Percentiles rank a stretch among this genome's conserved stretches.
Conservation (phyloP, 176 grass and related monocot species). For the Ensete glaucum region DNA sequence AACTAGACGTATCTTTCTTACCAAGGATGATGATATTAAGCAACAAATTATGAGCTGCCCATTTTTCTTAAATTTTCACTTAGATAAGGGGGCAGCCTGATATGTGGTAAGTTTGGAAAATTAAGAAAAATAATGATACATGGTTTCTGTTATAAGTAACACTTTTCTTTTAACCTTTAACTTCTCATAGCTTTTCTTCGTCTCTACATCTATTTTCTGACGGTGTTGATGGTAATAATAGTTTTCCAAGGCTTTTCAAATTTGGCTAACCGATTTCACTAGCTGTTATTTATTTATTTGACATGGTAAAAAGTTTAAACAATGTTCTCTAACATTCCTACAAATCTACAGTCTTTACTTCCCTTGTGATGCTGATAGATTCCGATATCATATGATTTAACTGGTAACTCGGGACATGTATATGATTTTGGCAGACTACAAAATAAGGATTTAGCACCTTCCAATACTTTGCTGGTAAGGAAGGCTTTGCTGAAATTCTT, state of each 20-base stretch:
- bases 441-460: conserved; percentile 50
- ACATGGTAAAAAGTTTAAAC: not conserved
- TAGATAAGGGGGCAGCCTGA: no score
- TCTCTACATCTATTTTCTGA: not conserved
- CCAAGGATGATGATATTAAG: no score
- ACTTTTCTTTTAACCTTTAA: not conserved
- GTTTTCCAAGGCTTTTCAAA: not conserved
- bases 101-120: no score
- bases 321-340: no score
- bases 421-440: conserved; percentile 36
- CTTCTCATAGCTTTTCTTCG: not conserved
- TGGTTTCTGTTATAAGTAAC: not conserved
- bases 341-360: not conserved
- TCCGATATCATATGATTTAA: not conserved
- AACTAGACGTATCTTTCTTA: no score
- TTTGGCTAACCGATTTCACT: not conserved
- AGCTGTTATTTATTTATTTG: not conserved
- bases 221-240: not conserved
- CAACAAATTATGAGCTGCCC: no score
- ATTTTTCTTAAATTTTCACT: no score
- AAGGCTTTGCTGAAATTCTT: conserved; percentile 50
- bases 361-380: not conserved
- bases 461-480: conserved; percentile 36
- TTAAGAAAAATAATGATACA: no score
- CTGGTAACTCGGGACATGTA: conserved; percentile 12